These are phyloP conservation scores for Oryza meyeriana DNA, from an alignment of 176 grass and related monocot genomes.

Conservation along the genomic window DNA sequence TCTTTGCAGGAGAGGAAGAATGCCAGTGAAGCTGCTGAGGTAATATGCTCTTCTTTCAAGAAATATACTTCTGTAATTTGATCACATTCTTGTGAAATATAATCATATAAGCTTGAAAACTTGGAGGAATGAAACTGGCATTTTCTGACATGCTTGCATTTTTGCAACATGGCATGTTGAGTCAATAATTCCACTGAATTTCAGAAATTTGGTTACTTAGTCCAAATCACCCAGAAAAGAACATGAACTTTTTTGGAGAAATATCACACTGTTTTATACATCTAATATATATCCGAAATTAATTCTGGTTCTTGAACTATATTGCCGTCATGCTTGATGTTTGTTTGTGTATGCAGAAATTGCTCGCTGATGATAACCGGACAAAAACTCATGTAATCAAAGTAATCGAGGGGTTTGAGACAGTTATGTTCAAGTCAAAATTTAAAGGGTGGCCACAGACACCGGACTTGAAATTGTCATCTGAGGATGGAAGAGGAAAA, in stretches of 20 bases:
- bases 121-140: not conserved
- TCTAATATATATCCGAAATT: not conserved
- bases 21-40: slow-evolving; percentile 82
- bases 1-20: slow-evolving; percentile 85
- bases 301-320: not conserved
- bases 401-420: slow-evolving; percentile 91
- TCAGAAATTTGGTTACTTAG: not conserved
- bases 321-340: not conserved
- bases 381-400: slow-evolving; percentile 71
- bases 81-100: not conserved
- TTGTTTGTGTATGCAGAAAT: slow-evolving; percentile 55
- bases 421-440: slow-evolving; percentile 78
- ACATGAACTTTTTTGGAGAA: not conserved
- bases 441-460: slow-evolving; percentile 82
- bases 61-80: not conserved
- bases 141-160: not conserved
- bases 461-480: slow-evolving; percentile 74
- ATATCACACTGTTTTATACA: not conserved
- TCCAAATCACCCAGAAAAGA: not conserved
- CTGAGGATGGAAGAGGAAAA: slow-evolving; percentile 97
- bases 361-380: slow-evolving; percentile 53
- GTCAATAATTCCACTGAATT: not conserved
- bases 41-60: slow-evolving; percentile 24
- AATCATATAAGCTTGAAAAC: not conserved
- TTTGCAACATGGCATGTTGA: not conserved